Percentiles rank a stretch among this genome's conserved stretches.
These are phyloP conservation scores for Aspergillus bertholletiae DNA, from an alignment of 495 filamentous ascomycete species.

Conservation along the genomic window DNA sequence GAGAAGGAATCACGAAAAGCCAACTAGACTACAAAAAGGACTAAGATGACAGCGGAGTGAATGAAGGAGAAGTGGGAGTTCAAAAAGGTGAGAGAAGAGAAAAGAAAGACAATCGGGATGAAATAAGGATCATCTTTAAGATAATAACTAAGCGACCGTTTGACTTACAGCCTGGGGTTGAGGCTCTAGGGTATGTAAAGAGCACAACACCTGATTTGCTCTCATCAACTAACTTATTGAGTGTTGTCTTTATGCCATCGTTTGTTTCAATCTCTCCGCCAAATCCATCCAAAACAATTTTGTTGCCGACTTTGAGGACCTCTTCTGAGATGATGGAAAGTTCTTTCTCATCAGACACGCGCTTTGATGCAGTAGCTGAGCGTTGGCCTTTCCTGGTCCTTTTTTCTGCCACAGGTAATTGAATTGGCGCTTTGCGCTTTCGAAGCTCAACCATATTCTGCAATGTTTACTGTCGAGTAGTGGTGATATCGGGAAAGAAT, in stretches of 20 bases:
- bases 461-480: background rate
- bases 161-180: constrained; percentile 88
- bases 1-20: too few species aligned
- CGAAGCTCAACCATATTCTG: constrained; percentile 60
- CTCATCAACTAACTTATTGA: constrained; percentile 73
- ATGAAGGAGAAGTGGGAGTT: too few species aligned
- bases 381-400: constrained; percentile 44
- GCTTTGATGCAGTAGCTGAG: constrained; percentile 43
- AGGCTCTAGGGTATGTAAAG: constrained; percentile 95
- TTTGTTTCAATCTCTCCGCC: constrained; percentile 83
- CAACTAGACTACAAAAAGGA: background rate
- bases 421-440: constrained; percentile 67
- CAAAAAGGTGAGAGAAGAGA: too few species aligned
- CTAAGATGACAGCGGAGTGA: background rate
- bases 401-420: constrained; percentile 52
- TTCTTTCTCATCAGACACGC: constrained; percentile 27
- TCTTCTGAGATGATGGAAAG: constrained; percentile 17
- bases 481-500: background rate
- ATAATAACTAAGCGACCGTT: background rate
- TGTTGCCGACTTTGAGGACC: constrained; percentile 44
- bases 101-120: background rate
- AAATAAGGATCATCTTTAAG: constrained; percentile 1
- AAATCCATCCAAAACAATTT: constrained; percentile 65
- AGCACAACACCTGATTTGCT: constrained; percentile 84
- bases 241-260: constrained; percentile 71